phyloP scores from a whole-genome alignment of 176 grass and related monocot species.

The Chloris gayana region DNA sequence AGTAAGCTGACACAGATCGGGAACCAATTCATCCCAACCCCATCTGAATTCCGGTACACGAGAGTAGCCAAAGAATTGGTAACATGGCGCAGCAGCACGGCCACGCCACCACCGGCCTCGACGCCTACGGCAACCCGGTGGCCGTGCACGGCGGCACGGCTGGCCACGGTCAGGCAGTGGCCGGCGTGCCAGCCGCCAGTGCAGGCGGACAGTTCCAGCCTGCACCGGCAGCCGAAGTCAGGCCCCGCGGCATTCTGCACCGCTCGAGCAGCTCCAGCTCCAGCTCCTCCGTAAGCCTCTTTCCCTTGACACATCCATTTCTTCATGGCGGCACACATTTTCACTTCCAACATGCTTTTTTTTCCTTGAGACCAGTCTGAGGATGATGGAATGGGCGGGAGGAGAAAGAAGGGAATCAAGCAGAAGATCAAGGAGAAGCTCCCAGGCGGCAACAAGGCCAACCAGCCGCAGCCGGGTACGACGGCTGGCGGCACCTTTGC shows the following conservation, averaged over 20 bases:
- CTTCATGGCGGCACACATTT: background rate
- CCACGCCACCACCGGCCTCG: constrained; percentile 40
- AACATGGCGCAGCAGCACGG: constrained; percentile 18
- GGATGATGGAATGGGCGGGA: constrained; percentile 55
- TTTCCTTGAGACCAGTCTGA: constrained; percentile 48
- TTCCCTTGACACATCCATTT: background rate
- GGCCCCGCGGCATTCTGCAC: constrained; percentile 42
- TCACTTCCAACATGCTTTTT: background rate
- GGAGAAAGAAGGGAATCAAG: constrained; percentile 70
- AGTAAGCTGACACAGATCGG: background rate
- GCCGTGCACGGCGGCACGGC: background rate
- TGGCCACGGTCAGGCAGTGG: background rate
- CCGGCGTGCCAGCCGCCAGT: background rate
- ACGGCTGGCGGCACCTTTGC: background rate
- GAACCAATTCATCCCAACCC: background rate
- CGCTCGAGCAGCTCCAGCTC: constrained; percentile 58
- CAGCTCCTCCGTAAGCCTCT: constrained; percentile 54
- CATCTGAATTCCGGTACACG: no score
- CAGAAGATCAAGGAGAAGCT: constrained; percentile 78
- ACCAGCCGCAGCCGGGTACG: background rate
- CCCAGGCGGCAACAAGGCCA: constrained; percentile 31
- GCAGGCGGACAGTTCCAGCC: constrained; percentile 44
- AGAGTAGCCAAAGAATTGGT: background rate
- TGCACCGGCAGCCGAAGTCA: constrained; percentile 22
- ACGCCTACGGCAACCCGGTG: constrained; percentile 49